phyloP scores from a whole-genome alignment of 2,329 filamentous ascomycete species.

The Epichloe sylvatica region DNA sequence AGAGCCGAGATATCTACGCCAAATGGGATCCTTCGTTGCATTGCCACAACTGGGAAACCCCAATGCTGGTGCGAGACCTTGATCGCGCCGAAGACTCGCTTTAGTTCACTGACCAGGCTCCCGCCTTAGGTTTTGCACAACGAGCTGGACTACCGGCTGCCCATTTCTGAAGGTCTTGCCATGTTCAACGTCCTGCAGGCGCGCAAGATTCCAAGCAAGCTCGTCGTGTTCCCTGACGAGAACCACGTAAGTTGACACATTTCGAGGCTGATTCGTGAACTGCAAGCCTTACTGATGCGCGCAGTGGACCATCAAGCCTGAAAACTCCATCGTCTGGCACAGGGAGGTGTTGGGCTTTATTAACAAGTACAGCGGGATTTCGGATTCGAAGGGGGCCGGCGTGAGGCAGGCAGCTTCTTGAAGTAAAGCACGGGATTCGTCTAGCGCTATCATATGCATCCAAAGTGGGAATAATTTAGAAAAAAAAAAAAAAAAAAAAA shows the following conservation, averaged over 20 bases:
- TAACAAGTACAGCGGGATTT: constrained; percentile 44
- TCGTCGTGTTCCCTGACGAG: constrained; percentile 70
- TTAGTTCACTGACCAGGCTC: not conserved
- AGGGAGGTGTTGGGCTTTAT: constrained; percentile 70
- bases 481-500: too few species aligned
- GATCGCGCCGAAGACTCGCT: too few species aligned
- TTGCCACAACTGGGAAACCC: constrained; percentile 64
- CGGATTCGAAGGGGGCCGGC: constrained; percentile 6
- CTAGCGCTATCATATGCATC: too few species aligned
- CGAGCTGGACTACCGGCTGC: constrained; percentile 77
- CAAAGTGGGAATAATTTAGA: too few species aligned
- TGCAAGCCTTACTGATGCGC: not conserved
- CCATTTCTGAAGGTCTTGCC: constrained; percentile 69
- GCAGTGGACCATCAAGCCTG: constrained; percentile 74
- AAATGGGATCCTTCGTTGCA: constrained; percentile 55
- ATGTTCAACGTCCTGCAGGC: constrained; percentile 79
- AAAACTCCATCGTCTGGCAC: constrained; percentile 88
- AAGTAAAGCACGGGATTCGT: not conserved
- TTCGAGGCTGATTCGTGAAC: not conserved
- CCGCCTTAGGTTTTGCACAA: constrained; percentile 57
- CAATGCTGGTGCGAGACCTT: constrained; percentile 49
- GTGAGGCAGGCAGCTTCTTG: not conserved
- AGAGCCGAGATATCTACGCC: constrained; percentile 49
- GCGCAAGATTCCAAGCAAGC: constrained; percentile 58
- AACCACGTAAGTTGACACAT: constrained; percentile 31